Base-by-base conservation (phyloP, 306 rosid genomes). In the Oxytropis ochrocephala region DNA sequence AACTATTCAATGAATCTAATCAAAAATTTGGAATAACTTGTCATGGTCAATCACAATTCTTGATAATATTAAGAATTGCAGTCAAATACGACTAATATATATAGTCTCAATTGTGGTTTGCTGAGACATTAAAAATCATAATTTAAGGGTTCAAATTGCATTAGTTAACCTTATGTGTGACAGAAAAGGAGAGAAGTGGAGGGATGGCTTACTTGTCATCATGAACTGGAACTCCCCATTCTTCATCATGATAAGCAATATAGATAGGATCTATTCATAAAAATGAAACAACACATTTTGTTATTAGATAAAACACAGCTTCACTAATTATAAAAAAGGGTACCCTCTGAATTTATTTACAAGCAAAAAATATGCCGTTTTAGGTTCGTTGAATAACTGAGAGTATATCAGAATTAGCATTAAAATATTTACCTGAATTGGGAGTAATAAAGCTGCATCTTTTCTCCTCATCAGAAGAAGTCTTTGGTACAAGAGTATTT, bases 181-280 rank as follows among this genome's bases (percentile, higher is more conserved):
- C 42, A 63, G 14, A 65, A 67, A 68, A 59, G 39, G 67, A 63
- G 72, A 51, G 50, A 74, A 11, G 72, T 30, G 54, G 36, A 24
- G 27, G 27, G 27, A 21, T 62, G 35, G 29, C 95, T 89, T 87
- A 95, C 99, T 83, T 87, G 92, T 95, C 99, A 80, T 95, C 97
- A 77, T 85, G 95, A 77, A 91, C 84, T 38, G 99, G 97, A 79
- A 91, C 99, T 42, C 99, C 99, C 99, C 99, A 95, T 81, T 95
- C 99, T 82, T 95, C 85, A 75, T 95, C 99, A 77, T 95, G 99
- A 82, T 95, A 95, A 70, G 97, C 96, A 78, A 94, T 82, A 83
- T 95, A 95, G 74, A 95, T 76, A 47, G 97, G 95, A 89, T 91
- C 99, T 95, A 21, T 47, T 53, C 0, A 73, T 60, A 76, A 66